phyloP scores from a whole-genome alignment of 192 early-diverging fungal genomes.

The Coemansia sp. region DNA sequence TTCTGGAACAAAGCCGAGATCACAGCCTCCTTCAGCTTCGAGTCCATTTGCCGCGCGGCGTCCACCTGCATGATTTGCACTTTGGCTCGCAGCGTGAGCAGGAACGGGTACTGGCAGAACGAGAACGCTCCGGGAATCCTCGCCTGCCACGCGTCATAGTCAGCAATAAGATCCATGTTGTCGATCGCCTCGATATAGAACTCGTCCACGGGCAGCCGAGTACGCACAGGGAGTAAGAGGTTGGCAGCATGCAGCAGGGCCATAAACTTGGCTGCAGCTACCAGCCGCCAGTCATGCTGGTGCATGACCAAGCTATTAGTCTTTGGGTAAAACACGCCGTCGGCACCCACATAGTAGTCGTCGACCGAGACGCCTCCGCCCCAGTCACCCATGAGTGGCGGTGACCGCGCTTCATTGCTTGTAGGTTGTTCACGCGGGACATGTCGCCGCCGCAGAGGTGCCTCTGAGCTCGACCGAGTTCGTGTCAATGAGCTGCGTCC shows the following conservation, averaged over 20 bases:
- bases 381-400: slow-evolving; percentile 27
- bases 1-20: slow-evolving; percentile 62
- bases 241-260: slow-evolving; percentile 83
- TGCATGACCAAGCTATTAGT: slow-evolving; percentile 57
- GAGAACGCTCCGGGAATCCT: slow-evolving; percentile 59
- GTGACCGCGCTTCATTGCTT: not conserved
- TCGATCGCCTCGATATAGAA: slow-evolving; percentile 88
- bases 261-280: slow-evolving; percentile 86
- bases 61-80: slow-evolving; percentile 77
- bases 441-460: slow-evolving; percentile 23
- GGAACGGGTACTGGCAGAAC: slow-evolving; percentile 83
- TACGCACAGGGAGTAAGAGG: slow-evolving; percentile 52
- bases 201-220: slow-evolving; percentile 63
- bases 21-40: slow-evolving; percentile 68
- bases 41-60: slow-evolving; percentile 75
- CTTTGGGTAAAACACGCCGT: slow-evolving; percentile 55
- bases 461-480: slow-evolving; percentile 49
- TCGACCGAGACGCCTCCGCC: slow-evolving; percentile 32
- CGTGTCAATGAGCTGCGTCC: slow-evolving; percentile 37
- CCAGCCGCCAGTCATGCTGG: slow-evolving; percentile 83
- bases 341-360: slow-evolving; percentile 54
- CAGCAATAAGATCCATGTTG: slow-evolving; percentile 67
- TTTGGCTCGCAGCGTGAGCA: slow-evolving; percentile 75
- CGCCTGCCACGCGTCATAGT: slow-evolving; percentile 77
- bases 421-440: slow-evolving; percentile 1